Base-by-base conservation (phyloP, 2,329 filamentous ascomycete genomes). In the Monosporascus sp. region DNA sequence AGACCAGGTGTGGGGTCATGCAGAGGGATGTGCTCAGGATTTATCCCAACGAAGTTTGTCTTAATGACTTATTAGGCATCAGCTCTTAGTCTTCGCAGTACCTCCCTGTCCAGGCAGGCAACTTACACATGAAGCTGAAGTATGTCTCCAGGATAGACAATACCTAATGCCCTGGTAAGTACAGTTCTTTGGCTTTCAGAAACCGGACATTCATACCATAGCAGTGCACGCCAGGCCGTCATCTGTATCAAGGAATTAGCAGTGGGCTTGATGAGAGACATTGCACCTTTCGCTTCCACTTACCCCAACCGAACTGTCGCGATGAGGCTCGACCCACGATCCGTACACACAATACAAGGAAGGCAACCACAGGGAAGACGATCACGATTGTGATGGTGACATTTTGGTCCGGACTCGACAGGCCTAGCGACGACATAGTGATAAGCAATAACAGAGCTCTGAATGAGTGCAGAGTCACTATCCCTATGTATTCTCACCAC, bases 61-160 rank as follows among this genome's bases (percentile, higher is more conserved):
- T 57, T 57, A 50, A 63, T 62, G 49, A 53, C 61, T 63, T 52
- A 5, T 9, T 20, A 6, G 35, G 27, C 35, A 27, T 11, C 8
- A 15, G 14, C 27, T 20, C 17, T 14, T 51, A n/a, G 20, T 14
- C 2, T 14, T n/a, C 2, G 6, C 11, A 6, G 11, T 14, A 5
- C 24, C 41, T 6, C 41, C 18, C 17, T 15, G 43, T 5, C 11
- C 22, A 15, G 20, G 20, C 15, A 14, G 11, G 11, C 20, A 5
- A 54, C 58, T 53, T 36, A 63, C 61, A 62, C 59, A 60, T 57
- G 55, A 62, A 63, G 50, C 57, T 61, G 25, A 58, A 59, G 43
- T 54, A 57, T 22, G 61, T 59, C 49, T 63, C 60, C 7, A 55
- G 35, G 39, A 62, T 58, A n/a, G 61, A 61, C 7, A 63, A 49